A percentile compares a stretch with the other conserved stretches of the same genome.
Evolutionary conservation across 768 basidiomycete genomes (phyloP).

Genomic region (Rhizopogon vulgaris): DNA sequence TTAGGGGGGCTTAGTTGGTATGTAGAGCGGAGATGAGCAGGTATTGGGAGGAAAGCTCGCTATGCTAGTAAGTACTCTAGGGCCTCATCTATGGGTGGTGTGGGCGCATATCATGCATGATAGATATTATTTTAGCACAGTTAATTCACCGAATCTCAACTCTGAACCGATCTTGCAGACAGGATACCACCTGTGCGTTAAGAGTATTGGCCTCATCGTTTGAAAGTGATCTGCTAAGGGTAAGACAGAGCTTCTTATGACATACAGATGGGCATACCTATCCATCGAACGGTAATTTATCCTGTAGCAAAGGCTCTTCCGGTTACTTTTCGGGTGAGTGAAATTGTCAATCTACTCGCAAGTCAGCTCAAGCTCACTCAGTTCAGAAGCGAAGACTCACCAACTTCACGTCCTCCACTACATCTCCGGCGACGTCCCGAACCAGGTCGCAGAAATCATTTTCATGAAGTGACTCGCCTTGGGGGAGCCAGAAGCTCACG

Average conservation of each 20-base stretch:
- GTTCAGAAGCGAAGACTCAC: conserved; percentile 34
- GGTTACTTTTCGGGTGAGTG: conserved; percentile 78
- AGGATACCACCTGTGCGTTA: conserved; percentile 54
- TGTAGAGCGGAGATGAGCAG: neutral
- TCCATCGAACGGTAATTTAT: conserved; percentile 98
- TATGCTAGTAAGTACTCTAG: conserved; percentile 15
- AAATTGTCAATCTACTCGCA: conserved; percentile 81
- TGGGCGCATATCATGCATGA: conserved; percentile 15
- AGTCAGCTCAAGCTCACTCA: conserved; percentile 3
- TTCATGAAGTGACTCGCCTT: conserved; percentile 62
- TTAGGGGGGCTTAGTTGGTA: neutral
- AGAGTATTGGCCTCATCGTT: conserved; percentile 87
- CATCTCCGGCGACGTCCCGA: conserved; percentile 85
- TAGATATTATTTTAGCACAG: conserved; percentile 31
- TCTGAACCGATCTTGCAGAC: conserved; percentile 56
- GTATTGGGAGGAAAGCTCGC: conserved; percentile 9
- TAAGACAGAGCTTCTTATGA: conserved; percentile 1
- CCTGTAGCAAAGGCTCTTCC: conserved; percentile 79
- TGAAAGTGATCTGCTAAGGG: conserved; percentile 59
- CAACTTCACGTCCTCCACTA: conserved; percentile 85
- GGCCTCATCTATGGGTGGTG: conserved; percentile 20
- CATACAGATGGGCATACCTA: conserved; percentile 40
- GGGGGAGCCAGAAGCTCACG: conserved; percentile 86
- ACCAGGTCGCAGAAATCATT: conserved; percentile 97
- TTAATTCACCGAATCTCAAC: conserved; percentile 82